Base-by-base conservation (phyloP, 2,329 filamentous ascomycete genomes). In the Sarocladium brachiariae region DNA sequence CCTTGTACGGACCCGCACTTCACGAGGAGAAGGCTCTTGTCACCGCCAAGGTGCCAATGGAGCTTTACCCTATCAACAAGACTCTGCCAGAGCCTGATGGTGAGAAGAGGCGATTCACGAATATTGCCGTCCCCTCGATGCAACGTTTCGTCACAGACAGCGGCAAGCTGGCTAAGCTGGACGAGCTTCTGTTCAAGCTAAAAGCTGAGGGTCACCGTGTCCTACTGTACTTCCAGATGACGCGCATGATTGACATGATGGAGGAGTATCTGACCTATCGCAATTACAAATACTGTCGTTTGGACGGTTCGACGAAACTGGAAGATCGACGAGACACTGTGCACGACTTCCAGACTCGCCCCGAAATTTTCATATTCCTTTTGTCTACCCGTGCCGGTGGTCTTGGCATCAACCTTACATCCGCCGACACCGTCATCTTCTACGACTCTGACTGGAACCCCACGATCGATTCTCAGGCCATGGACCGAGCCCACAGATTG, bases 361-460 rank as follows among this genome's bases (percentile, higher is more conserved):
- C 89, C 0, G 91, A 96, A 16, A 96, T 97, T 59, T 99, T 99
- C 66, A 89, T 99, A 60, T 99, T 99, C 78, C 74, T 99, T 31
- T 76, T 99, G 35, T 96, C 90, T 18, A 99, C 93, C 0, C 90
- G 93, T 69, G 93, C 93, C 33, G 93, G 93, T 81, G 93, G 93
- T 75, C 79, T 99, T 18, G 93, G 93, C 72, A 99, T 99, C 76
- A 99, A 99, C 64, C 74, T 99, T 58, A 97, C 93, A 5, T 86
- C 88, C 49, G 93, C 93, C 18, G 93, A 99, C 66, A 99, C 93
- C 0, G 93, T 99, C 70, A 97, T 99, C 69, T 99, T 99, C 74
- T 99, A 99, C 77, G 93, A 99, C 66, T 95, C 89, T 10, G 93
- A 99, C 68, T 99, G 93, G 93, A 99, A 99, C 66, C 93, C 93